A percentile compares a stretch with the other conserved stretches of the same genome.
Evolutionary conservation across 1,284 basidiomycete species (phyloP).

Genomic region (Ustilago tritici): DNA sequence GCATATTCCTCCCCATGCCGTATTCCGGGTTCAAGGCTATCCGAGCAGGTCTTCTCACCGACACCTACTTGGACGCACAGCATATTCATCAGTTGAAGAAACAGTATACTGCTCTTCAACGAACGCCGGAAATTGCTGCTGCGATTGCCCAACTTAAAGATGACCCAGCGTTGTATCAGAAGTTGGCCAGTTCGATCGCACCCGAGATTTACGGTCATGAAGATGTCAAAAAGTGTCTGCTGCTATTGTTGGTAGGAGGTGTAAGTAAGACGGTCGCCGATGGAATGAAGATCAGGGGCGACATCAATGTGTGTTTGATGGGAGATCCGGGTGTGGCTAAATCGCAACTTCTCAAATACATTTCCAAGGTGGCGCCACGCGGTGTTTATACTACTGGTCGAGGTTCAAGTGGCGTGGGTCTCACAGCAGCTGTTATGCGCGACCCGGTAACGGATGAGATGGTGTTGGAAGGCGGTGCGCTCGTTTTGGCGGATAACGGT

Average conservation of each 20-base stretch:
- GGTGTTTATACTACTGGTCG: conserved; percentile 98
- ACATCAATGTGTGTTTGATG: conserved; percentile 98
- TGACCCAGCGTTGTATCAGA: conserved; percentile 84
- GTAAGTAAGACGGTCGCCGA: conserved; percentile 94
- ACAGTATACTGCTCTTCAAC: conserved; percentile 93
- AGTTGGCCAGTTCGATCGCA: conserved; percentile 82
- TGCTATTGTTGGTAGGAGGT: conserved; percentile 92
- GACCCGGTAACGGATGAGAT: conserved; percentile 99
- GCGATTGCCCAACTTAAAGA: conserved; percentile 79
- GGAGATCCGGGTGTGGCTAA: conserved; percentile 99
- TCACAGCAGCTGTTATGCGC: conserved; percentile 98
- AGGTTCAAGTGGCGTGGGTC: conserved; percentile 96
- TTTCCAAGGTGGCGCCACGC: conserved; percentile 95
- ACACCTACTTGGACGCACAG: conserved; percentile 95
- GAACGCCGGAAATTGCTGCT: conserved; percentile 84
- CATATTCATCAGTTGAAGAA: conserved; percentile 95
- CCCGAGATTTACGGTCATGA: conserved; percentile 99
- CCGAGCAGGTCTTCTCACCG: conserved; percentile 93
- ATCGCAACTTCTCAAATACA: conserved; percentile 97
- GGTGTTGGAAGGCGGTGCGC: conserved; percentile 97
- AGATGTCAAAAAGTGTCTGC: conserved; percentile 97
- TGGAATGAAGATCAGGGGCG: conserved; percentile 98
- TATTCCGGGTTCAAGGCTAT: conserved; percentile 89
- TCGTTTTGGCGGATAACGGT: conserved; percentile 98
- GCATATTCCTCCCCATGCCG: conserved; percentile 88